A percentile compares a stretch with the other conserved stretches of the same genome.
Conservation (phyloP, 176 grass and related monocot genomes). For the Oryza punctata region DNA sequence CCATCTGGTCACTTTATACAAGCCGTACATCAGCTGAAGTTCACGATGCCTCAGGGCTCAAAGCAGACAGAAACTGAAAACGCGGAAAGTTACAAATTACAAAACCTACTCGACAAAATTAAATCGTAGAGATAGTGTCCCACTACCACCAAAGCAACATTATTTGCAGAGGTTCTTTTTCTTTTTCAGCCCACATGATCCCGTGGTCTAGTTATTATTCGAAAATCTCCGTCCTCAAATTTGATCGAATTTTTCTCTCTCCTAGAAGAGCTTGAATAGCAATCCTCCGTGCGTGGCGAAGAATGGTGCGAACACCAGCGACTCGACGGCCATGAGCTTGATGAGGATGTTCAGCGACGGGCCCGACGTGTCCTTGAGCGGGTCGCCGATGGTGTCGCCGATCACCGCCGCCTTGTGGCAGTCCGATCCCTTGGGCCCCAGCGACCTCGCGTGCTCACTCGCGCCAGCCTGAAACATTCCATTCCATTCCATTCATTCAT, state of each 20-base stretch:
- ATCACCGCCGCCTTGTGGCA: slow-evolving; percentile 61
- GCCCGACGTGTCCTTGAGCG: slow-evolving; percentile 59
- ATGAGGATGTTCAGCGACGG: slow-evolving; percentile 71
- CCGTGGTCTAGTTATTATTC: neutral
- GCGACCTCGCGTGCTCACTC: slow-evolving; percentile 44
- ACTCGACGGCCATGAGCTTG: slow-evolving; percentile 66
- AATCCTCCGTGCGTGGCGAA: slow-evolving; percentile 52
- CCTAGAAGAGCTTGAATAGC: slow-evolving; percentile 56
- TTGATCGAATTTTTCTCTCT: neutral
- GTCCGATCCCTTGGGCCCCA: slow-evolving; percentile 52
- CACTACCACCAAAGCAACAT: slow-evolving; percentile 11
- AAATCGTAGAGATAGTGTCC: neutral
- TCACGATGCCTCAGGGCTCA: neutral
- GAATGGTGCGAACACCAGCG: slow-evolving; percentile 59
- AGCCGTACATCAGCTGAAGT: neutral
- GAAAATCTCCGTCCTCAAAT: neutral
- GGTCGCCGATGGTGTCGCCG: slow-evolving; percentile 53
- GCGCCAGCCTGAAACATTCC: slow-evolving; percentile 41
- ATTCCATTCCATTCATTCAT: neutral
- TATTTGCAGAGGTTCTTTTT: neutral
- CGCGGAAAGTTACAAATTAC: neutral
- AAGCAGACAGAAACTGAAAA: neutral
- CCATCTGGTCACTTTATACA: neutral
- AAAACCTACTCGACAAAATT: neutral
- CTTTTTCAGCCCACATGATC: neutral